Evolutionary conservation across 148 eudicot species (phyloP).

Genomic region (Heliamphora exappendiculata): DNA sequence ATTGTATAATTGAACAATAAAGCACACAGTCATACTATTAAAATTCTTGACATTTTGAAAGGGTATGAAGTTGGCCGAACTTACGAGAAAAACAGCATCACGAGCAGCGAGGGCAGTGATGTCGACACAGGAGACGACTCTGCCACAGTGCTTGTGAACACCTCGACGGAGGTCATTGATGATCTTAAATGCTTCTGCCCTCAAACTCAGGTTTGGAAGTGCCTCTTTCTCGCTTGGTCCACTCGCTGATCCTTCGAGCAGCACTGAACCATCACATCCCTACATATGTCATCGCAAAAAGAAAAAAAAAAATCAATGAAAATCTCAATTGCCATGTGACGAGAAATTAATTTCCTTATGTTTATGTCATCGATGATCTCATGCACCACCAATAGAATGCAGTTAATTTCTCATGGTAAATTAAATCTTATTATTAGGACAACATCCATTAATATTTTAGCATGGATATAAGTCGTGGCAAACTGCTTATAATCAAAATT

Average conservation of each 20-base stretch:
- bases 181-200: constrained; percentile 26
- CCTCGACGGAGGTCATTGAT: constrained; percentile 34
- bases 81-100: constrained; percentile 33
- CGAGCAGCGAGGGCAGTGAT: constrained; percentile 49
- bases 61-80: no score
- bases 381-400: no score
- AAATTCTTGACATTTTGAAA: not conserved
- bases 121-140: constrained; percentile 42
- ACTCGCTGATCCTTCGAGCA: constrained; percentile 37
- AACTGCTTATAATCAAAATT: no score
- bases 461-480: no score
- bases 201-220: constrained; percentile 32
- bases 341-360: no score
- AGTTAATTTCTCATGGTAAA: no score
- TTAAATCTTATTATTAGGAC: no score
- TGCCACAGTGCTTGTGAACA: constrained; percentile 28
- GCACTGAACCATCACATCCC: constrained; percentile 53
- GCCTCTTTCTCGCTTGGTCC: constrained; percentile 35
- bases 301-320: not conserved
- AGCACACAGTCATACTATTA: not conserved
- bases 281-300: constrained; percentile 5
- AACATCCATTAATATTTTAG: not conserved
- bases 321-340: not conserved
- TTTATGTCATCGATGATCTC: no score
- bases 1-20: not conserved